Percentiles rank a stretch among this genome's conserved stretches.
Conservation (phyloP, 164 flowering plant genomes). For the Vitis riparia region DNA sequence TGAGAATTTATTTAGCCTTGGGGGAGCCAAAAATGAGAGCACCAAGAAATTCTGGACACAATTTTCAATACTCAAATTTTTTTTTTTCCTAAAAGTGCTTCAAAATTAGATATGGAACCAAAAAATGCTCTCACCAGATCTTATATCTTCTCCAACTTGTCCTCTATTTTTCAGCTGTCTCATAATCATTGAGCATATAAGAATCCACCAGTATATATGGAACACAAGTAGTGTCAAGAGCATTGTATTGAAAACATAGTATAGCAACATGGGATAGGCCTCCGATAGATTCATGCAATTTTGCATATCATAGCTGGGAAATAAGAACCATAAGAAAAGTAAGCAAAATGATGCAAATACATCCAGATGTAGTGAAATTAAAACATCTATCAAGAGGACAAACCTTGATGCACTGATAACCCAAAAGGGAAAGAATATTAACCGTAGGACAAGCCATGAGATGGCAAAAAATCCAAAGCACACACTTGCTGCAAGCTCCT, state of each 20-base stretch:
- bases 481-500: conserved; percentile 78
- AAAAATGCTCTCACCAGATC: conserved; percentile 65
- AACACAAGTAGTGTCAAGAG: conserved; percentile 72
- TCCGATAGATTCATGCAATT: conserved; percentile 45
- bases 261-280: conserved; percentile 27
- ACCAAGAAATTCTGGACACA: too few relatives aligned
- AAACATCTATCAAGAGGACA: conserved; percentile 12
- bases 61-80: too few relatives aligned
- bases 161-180: conserved; percentile 83
- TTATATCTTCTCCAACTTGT: conserved; percentile 89
- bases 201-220: conserved; percentile 96
- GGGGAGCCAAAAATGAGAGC: too few relatives aligned
- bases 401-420: conserved; percentile 72
- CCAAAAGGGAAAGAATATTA: conserved; percentile 85
- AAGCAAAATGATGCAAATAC: background rate
- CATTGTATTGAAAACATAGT: conserved; percentile 85
- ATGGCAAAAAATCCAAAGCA: conserved; percentile 74
- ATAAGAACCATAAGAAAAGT: conserved; percentile 9
- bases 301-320: conserved; percentile 46
- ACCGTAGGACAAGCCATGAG: conserved; percentile 80
- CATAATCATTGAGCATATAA: conserved; percentile 75
- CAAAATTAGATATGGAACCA: background rate
- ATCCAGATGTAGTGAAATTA: background rate
- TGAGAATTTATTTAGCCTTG: too few relatives aligned
- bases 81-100: background rate